Percentiles rank a stretch among this genome's conserved stretches.
Evolutionary conservation across 139 green algal genomes (phyloP).

Genomic region (Trebouxia sp.): DNA sequence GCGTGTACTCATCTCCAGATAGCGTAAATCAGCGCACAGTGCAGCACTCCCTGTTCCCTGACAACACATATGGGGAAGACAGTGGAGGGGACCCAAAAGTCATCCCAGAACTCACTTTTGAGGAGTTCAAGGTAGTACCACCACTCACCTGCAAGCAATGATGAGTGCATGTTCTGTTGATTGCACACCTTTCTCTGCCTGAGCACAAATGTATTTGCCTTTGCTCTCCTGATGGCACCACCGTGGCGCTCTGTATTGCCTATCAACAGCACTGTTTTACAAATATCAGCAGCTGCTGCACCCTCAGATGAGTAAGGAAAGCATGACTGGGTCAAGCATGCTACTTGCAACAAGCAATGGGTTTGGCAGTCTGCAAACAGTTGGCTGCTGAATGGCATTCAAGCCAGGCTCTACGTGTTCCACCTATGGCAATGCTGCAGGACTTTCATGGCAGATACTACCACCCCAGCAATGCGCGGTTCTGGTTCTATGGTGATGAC

Average conservation of each 20-base stretch:
- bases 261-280: neutral
- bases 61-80: slow-evolving; percentile 91
- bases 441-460: slow-evolving; percentile 96
- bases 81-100: slow-evolving; percentile 87
- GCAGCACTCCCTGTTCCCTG: slow-evolving; percentile 84
- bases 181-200: too few species aligned
- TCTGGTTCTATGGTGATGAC: slow-evolving; percentile 99
- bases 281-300: neutral
- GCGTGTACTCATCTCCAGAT: slow-evolving; percentile 97
- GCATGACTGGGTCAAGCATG: neutral
- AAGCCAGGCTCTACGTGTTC: neutral
- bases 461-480: slow-evolving; percentile 91
- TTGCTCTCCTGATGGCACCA: too few species aligned
- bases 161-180: neutral
- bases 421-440: slow-evolving; percentile 37
- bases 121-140: slow-evolving; percentile 84
- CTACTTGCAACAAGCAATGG: too few species aligned
- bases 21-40: slow-evolving; percentile 76
- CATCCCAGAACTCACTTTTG: slow-evolving; percentile 94
- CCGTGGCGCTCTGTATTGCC: too few species aligned
- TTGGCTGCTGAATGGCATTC: too few species aligned
- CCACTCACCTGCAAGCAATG: neutral
- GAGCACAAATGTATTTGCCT: too few species aligned
- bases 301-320: neutral
- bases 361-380: too few species aligned